phyloP scores from a whole-genome alignment of 1,284 basidiomycete genomes.

The Phylloporus sp. region DNA sequence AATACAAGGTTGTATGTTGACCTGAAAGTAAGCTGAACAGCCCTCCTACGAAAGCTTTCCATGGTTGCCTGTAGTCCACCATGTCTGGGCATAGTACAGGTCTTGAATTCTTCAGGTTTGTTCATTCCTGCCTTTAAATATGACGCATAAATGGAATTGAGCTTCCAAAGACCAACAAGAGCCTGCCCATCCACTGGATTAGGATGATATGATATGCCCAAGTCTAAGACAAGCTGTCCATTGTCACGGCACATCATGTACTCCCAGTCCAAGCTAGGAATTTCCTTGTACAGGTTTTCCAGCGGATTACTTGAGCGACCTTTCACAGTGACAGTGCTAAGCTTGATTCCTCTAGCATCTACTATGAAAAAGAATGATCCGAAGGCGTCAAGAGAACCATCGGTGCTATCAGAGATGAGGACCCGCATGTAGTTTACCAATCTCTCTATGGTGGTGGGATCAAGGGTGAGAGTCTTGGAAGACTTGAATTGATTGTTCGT shows the following conservation, averaged over 20 bases:
- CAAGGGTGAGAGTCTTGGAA: conserved; percentile 17
- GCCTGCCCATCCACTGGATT: background rate
- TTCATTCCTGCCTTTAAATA: conserved; percentile 17
- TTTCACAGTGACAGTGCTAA: conserved; percentile 9
- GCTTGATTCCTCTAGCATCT: conserved; percentile 17
- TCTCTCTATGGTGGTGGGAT: conserved; percentile 9
- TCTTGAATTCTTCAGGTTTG: conserved; percentile 16
- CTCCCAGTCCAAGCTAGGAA: conserved; percentile 19
- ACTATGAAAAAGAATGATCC: conserved; percentile 19
- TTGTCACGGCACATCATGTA: conserved; percentile 11
- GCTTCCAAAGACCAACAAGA: conserved; percentile 15
- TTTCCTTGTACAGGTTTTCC: conserved; percentile 10
- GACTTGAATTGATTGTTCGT: conserved; percentile 12
- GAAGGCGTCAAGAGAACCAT: conserved; percentile 5
- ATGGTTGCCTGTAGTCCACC: conserved; percentile 6
- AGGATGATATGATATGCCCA: conserved; percentile 8
- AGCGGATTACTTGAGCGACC: conserved; percentile 12
- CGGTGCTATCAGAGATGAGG: conserved; percentile 7
- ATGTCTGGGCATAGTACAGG: conserved; percentile 12
- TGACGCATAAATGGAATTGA: conserved; percentile 13
- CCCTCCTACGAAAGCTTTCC: background rate
- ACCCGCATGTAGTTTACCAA: background rate
- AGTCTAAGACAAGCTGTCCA: conserved; percentile 7
- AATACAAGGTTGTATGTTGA: conserved; percentile 15
- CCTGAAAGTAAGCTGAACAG: conserved; percentile 7